phyloP scores from a whole-genome alignment of 1,284 basidiomycete species.

The Pascua sp. region DNA sequence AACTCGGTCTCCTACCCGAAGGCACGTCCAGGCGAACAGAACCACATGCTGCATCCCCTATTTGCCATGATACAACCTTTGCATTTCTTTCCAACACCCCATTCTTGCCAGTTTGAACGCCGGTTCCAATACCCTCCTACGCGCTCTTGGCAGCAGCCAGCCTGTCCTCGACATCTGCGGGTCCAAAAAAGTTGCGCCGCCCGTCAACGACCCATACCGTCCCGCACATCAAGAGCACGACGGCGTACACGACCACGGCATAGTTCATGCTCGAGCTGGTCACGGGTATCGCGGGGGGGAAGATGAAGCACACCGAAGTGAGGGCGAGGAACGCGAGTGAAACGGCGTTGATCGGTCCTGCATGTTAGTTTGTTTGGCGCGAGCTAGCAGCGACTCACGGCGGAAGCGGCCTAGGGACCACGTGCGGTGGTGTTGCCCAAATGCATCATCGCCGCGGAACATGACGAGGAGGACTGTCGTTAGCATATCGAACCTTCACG shows the following conservation, averaged over 20 bases:
- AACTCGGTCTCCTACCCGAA: too few relatives aligned
- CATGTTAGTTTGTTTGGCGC: not conserved
- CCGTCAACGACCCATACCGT: constrained; percentile 46
- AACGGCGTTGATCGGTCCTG: constrained; percentile 38
- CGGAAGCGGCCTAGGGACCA: constrained; percentile 39
- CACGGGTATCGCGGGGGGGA: constrained; percentile 51
- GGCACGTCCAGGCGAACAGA: too few relatives aligned
- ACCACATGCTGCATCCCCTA: too few relatives aligned
- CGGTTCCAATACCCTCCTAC: too few relatives aligned
- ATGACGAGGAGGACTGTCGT: constrained; percentile 42
- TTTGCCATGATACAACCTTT: too few relatives aligned
- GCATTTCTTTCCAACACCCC: too few relatives aligned
- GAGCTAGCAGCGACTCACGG: constrained; percentile 22
- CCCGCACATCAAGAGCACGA: constrained; percentile 37
- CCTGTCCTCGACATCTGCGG: constrained; percentile 39
- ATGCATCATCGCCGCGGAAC: constrained; percentile 48
- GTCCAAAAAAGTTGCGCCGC: constrained; percentile 46
- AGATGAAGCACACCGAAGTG: constrained; percentile 54
- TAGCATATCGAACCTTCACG: not conserved
- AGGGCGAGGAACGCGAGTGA: constrained; percentile 48
- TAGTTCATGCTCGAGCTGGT: constrained; percentile 52
- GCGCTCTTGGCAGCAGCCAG: not conserved
- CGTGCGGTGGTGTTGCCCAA: constrained; percentile 35
- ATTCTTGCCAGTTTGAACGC: too few relatives aligned
- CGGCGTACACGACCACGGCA: constrained; percentile 41